Conservation (phyloP, 1,284 basidiomycete genomes). For the Ceratobasidium sp. region DNA sequence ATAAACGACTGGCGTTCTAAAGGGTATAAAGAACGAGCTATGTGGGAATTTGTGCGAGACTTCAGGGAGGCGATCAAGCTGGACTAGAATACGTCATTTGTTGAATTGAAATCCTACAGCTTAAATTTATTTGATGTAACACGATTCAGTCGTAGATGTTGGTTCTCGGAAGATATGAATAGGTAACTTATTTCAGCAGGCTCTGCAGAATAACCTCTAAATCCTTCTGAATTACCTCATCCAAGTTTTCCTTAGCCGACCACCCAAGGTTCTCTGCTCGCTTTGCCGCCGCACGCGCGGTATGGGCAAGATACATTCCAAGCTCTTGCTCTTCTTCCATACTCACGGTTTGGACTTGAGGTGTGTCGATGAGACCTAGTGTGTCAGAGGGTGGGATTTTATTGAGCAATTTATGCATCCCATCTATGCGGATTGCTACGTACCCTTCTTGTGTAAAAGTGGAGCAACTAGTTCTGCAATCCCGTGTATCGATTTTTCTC, state of each 20-base stretch:
- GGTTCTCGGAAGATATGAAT: background rate
- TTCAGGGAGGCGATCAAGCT: conserved; percentile 17
- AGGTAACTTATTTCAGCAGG: background rate
- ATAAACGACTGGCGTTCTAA: conserved; percentile 32
- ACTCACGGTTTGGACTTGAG: conserved; percentile 9
- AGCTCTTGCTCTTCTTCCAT: conserved; percentile 14
- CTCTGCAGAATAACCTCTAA: conserved; percentile 5
- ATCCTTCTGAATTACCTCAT: background rate
- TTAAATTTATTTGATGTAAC: background rate
- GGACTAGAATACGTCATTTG: conserved; percentile 8
- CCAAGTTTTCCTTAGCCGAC: conserved; percentile 19
- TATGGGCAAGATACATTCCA: conserved; percentile 7
- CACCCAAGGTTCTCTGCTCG: conserved; percentile 11
- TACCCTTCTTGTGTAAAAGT: conserved; percentile 2
- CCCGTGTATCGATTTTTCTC: conserved; percentile 9
- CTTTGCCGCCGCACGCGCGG: conserved; percentile 8
- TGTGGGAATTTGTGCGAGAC: conserved; percentile 38
- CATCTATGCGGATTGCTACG: no score
- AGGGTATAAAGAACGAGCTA: conserved; percentile 14
- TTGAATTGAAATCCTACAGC: background rate
- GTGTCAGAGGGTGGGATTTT: no score
- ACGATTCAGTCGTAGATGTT: background rate
- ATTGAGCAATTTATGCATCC: no score
- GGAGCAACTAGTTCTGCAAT: background rate
- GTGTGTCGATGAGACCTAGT: background rate